Base-by-base conservation (phyloP, 352 stramenopile genomes). In the Thalassiosira hispida region DNA sequence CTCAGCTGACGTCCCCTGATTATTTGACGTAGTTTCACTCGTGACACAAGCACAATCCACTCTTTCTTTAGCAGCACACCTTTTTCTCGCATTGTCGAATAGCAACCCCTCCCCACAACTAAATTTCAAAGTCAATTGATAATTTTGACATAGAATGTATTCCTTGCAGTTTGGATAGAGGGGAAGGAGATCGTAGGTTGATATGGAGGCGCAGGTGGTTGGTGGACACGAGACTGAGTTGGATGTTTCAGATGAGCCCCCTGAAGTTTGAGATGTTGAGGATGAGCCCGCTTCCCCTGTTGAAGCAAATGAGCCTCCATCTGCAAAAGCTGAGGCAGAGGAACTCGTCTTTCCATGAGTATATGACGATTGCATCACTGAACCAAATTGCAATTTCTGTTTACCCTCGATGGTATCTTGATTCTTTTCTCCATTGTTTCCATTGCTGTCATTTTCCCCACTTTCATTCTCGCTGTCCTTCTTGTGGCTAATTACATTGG, bases 91-190 rank as follows among this genome's bases (percentile, higher is more conserved):
- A 40, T 35, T 31, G 49, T 67, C 44, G 56, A 78, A 78, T 38
- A n/a, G 42, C 31, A 35, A 44, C 8, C 49, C 49, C 2, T 46
- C 5, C 14, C 29, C n/a, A 63, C 69, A 78, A 1, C 25, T 40
- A 31, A 71, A 71, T 16, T 6, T 51, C 23, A 71, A 55, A 2
- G 69, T 71, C 22, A 62, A 27, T 47, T 71, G 22, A 31, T 33
- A 14, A 35, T 70, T 5, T 47, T 78, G 69, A 63, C 69, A 78
- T 7, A 78, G 22, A 11, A 78, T 53, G 49, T 78, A 78, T 55
- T 78, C 20, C 1, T 46, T 2, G 25, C 69, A 78, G 23, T 70
- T 47, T 3, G 69, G 57, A 18, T 20, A 31, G 11, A 78, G 2
- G 29, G 69, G 69, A 25, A 71, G 69, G 7, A 78, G 49, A 18